Evolutionary conservation across 768 basidiomycete species (phyloP).

Genomic region (Amanita rimosa): DNA sequence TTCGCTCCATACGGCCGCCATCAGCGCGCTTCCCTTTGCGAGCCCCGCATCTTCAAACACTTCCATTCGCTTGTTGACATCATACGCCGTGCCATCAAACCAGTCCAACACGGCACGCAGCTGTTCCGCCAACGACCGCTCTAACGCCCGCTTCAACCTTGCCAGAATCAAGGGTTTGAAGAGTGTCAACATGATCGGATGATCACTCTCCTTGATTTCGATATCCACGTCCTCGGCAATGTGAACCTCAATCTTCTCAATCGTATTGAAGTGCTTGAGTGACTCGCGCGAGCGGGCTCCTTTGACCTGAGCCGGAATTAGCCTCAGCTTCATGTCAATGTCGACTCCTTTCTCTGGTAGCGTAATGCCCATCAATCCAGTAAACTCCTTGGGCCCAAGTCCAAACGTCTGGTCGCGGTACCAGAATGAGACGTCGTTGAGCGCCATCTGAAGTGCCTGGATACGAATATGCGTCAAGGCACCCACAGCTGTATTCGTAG

Average conservation of each 20-base stretch:
- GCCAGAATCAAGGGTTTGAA: conserved; percentile 52
- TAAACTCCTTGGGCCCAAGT: conserved; percentile 44
- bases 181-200: conserved; percentile 45
- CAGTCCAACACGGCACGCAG: conserved; percentile 39
- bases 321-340: conserved; percentile 52
- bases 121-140: conserved; percentile 46
- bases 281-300: conserved; percentile 30
- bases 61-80: conserved; percentile 42
- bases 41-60: conserved; percentile 60
- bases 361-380: conserved; percentile 48
- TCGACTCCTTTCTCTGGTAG: conserved; percentile 61
- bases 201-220: conserved; percentile 49
- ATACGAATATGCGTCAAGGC: conserved; percentile 55
- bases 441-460: conserved; percentile 51
- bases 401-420: conserved; percentile 50
- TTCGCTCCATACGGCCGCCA: conserved; percentile 64
- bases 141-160: conserved; percentile 49
- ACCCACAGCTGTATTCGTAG: conserved; percentile 40
- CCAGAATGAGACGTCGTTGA: conserved; percentile 64
- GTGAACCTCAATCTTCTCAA: conserved; percentile 44
- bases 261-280: conserved; percentile 39
- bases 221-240: conserved; percentile 48
- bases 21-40: conserved; percentile 31
- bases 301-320: conserved; percentile 40
- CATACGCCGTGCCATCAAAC: conserved; percentile 46